These are phyloP conservation scores for Verticillium nubilum DNA, from an alignment of 2,329 filamentous ascomycete genomes.

Conservation along the genomic window DNA sequence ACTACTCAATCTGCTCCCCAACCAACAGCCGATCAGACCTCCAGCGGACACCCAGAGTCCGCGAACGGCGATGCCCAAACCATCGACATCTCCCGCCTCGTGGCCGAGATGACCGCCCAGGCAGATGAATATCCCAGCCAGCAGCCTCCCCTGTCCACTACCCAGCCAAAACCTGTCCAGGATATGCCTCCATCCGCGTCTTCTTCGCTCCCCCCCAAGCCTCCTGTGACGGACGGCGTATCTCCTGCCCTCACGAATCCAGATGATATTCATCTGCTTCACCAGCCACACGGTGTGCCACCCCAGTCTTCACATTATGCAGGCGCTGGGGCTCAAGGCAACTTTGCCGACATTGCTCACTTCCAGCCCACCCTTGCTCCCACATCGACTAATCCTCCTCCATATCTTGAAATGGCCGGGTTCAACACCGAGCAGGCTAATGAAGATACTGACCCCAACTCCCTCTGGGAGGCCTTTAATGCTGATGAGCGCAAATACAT, in stretches of 20 bases:
- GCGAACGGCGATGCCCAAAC: conserved; percentile 22
- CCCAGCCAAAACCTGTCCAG: conserved; percentile 4
- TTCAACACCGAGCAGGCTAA: neutral
- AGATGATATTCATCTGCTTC: neutral
- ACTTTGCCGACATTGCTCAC: conserved; percentile 24
- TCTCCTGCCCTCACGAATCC: conserved; percentile 20
- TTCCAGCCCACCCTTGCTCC: conserved; percentile 19
- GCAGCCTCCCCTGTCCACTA: conserved; percentile 1
- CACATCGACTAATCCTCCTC: conserved; percentile 21
- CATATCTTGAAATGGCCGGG: conserved; percentile 2
- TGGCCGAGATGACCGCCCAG: conserved; percentile 34
- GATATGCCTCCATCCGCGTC: conserved; percentile 23
- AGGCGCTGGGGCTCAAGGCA: conserved; percentile 23
- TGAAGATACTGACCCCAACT: conserved; percentile 12
- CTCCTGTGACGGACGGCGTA: conserved; percentile 32
- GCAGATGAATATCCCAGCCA: conserved; percentile 19
- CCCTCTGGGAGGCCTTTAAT: conserved; percentile 65
- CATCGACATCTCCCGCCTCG: conserved; percentile 33
- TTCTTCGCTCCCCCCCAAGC: conserved; percentile 41
- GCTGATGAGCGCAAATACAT: conserved; percentile 70
- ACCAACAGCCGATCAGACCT: conserved; percentile 12
- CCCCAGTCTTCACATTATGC: conserved; percentile 27
- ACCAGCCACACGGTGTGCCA: conserved; percentile 7
- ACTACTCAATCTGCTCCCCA: conserved; percentile 10
- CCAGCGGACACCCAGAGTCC: conserved; percentile 9